phyloP scores from a whole-genome alignment of 108 stramenopile species.

The Skeletonema tropicum region DNA sequence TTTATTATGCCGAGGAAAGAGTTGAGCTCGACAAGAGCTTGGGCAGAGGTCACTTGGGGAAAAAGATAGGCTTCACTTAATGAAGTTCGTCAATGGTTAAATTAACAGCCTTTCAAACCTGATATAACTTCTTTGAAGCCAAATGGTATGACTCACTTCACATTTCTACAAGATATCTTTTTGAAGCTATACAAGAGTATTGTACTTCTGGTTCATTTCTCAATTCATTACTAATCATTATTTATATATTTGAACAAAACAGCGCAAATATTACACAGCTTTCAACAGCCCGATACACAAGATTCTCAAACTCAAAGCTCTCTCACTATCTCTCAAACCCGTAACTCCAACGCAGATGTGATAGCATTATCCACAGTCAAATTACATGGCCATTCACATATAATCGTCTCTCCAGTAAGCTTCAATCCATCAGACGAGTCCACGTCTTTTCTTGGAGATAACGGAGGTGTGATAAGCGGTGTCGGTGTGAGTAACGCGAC shows the following conservation, averaged over 20 bases:
- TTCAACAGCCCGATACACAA: neutral
- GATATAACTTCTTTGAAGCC: too few species aligned
- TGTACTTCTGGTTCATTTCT: neutral
- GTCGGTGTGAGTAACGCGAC: slow-evolving; percentile 8
- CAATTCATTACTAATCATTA: neutral
- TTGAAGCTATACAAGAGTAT: too few species aligned
- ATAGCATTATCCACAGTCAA: slow-evolving; percentile 73
- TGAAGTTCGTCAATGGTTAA: too few species aligned
- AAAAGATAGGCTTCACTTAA: too few species aligned
- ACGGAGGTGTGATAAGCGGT: slow-evolving; percentile 42
- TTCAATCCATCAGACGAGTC: slow-evolving; percentile 12
- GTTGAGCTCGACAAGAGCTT: too few species aligned
- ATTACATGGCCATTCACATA: slow-evolving; percentile 78
- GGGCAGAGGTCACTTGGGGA: too few species aligned
- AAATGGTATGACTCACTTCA: too few species aligned
- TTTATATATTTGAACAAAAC: neutral
- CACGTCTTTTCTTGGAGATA: slow-evolving; percentile 24
- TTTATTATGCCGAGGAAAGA: too few species aligned
- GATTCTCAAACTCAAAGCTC: neutral
- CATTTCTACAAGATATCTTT: too few species aligned
- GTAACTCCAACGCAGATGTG: slow-evolving; percentile 42
- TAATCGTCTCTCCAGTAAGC: slow-evolving; percentile 22
- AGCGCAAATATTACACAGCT: neutral
- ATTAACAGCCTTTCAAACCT: too few species aligned
- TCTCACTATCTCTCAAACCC: neutral